phyloP scores from a whole-genome alignment of 1,284 basidiomycete species.

The Golubevia sp. region DNA sequence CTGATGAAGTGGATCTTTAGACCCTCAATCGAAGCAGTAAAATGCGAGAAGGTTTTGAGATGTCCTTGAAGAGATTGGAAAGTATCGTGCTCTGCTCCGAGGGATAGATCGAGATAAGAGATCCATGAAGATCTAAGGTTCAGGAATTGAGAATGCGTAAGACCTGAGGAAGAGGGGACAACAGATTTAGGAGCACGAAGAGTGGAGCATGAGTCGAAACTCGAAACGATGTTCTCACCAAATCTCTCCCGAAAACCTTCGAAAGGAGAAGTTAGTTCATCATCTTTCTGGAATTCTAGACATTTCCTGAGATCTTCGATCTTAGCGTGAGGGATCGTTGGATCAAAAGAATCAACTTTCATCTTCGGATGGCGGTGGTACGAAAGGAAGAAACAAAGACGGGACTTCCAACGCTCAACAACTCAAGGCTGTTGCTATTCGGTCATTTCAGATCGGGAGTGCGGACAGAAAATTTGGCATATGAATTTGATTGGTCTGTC shows the following conservation, averaged over 20 bases:
- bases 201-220: too few relatives aligned
- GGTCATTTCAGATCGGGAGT: too few relatives aligned
- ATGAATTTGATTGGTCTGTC: too few relatives aligned
- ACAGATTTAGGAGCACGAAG: too few relatives aligned
- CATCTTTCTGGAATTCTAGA: not conserved
- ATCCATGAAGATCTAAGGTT: constrained; percentile 25
- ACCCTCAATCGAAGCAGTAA: constrained; percentile 27
- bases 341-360: not conserved
- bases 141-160: constrained; percentile 26
- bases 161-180: constrained; percentile 23
- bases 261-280: not conserved
- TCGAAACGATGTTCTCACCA: constrained; percentile 11
- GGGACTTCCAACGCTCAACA: too few relatives aligned
- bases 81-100: constrained; percentile 37
- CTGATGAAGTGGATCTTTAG: constrained; percentile 39
- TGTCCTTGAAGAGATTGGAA: constrained; percentile 14
- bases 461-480: too few relatives aligned
- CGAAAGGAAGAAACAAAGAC: too few relatives aligned
- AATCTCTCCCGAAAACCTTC: not conserved
- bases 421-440: too few relatives aligned
- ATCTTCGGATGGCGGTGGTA: too few relatives aligned
- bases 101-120: constrained; percentile 17
- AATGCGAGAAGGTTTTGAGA: constrained; percentile 26
- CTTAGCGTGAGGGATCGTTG: not conserved
- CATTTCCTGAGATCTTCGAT: constrained; percentile 3